Evolutionary conservation across 257 asterid species (phyloP), one percentile per base, ranked within the genome.

Genomic region (Nemophila menziesii): DNA sequence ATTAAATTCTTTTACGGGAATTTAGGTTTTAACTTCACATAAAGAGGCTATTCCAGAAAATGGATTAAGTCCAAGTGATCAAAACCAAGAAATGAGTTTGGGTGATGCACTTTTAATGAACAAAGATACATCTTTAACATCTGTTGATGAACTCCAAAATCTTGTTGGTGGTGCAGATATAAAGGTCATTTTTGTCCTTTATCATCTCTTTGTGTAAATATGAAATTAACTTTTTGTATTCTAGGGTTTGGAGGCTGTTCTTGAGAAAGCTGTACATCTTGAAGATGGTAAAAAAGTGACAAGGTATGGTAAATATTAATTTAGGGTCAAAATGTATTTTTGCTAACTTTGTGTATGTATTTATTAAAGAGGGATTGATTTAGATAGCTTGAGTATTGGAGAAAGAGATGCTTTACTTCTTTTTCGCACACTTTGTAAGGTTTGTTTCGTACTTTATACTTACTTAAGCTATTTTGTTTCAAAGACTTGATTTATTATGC

Each of bases 391-490:
- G 82, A 77, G 66, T 55, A 71, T 72, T 48, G 96, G 77, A 71
- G 74, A 86, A 59, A 92, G 78, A 43, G 96, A 85, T 73, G 99
- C 93, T 57, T 73, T 85, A 45, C 93, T 85, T 57, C 89, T 90
- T 63, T 79, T 90, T 63, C 96, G 94, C 50, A 85, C 96, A 49
- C 96, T 90, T 46, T 90, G 99, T 78, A 90, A 90, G 99, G 99
- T 90, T 69, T 64, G 79, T 67, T 8, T 46, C 41, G 44, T 59
- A 27, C 18, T 10, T 44, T 49, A 49, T 19, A 48, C 53, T 54
- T 39, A 7, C 55, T 33, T 65, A 84, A 64, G 98, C 84, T 55
- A 17, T 55, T 48, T 55, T 52, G 26, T 42, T 33, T 58, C 49
- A 55, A 43, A 51, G 26, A 39, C 50, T 42, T 67, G 58, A 58